Evolutionary conservation across 129 eudicot species (phyloP), one percentile per base, ranked within the genome.

Genomic region (Helianthus tuberosus): DNA sequence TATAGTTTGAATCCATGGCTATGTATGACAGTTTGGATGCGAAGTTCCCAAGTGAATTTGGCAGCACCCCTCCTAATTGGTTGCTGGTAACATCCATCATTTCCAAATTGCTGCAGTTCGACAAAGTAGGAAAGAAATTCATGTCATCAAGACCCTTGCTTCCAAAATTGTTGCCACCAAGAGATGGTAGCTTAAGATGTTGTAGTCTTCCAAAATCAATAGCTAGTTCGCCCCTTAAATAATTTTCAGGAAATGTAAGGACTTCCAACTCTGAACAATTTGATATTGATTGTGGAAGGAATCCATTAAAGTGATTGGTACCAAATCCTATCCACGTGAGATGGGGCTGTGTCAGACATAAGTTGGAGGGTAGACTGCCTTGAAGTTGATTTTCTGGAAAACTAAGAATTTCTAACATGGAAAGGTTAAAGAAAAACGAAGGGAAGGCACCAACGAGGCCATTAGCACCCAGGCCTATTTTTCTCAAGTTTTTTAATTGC

Each of bases 271-370:
- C 44, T 4, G 84, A 68, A 60, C 46, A 61, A 76, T 85, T 85
- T 5, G 86, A 71, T 15, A 82, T 13, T 2, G 87, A 79, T 11
- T 16, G 16, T 0, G 85, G 90, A 76, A 86, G 68, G 2, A 7
- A 0, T 15, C 90, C 90, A 1, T 55, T 36, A 32, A 82, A 82
- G 14, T 55, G 14, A 55, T 77, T 80, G 12, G 0, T 13, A 2
- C 5, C 48, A 1, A 77, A 10, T 23, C 9, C 49, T 10, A 77
- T 43, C 0, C 0, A 9, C 3, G 2, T 23, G 6, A 82, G 82
- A n/a, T 4, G 47, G 32, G 86, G 86, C 17, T 66, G 78, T 15
- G 1, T 72, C 6, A 60, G 25, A 51, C 82, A 72, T 35, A 82
- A 2, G 64, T 48, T 59, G 2, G 65, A 23, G 2, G 78, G 82